Evolutionary conservation across 306 rosid species (phyloP).

Genomic region (Citrullus colocynthis): DNA sequence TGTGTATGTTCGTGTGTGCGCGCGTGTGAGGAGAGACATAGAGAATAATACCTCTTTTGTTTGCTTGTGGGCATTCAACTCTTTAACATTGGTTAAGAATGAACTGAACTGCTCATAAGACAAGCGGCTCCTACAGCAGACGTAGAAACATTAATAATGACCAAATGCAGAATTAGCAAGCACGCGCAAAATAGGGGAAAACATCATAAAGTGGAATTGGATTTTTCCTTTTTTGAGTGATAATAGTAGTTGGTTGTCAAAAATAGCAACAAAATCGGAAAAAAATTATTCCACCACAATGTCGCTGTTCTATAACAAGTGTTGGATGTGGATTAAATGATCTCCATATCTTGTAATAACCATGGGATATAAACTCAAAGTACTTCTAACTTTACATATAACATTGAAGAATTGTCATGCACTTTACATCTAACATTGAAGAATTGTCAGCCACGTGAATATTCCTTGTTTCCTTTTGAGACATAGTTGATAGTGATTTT

Average conservation of each 20-base stretch:
- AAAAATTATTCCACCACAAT: too few species aligned
- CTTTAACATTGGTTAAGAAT: slow-evolving; percentile 85
- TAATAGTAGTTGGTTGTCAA: not conserved
- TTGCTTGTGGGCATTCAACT: slow-evolving; percentile 79
- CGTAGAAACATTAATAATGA: not conserved
- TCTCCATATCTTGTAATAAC: too few species aligned
- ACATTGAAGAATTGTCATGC: too few species aligned
- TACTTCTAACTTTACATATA: too few species aligned
- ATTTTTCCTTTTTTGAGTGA: not conserved
- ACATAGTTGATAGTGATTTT: too few species aligned
- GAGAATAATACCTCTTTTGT: slow-evolving; percentile 53
- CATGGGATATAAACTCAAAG: too few species aligned
- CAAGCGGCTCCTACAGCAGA: slow-evolving; percentile 64
- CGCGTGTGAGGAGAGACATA: not conserved
- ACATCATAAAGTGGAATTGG: not conserved
- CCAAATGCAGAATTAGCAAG: not conserved
- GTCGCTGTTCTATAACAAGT: too few species aligned
- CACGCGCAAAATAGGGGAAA: not conserved
- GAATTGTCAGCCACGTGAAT: too few species aligned
- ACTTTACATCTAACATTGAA: too few species aligned
- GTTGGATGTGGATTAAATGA: too few species aligned
- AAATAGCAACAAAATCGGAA: not conserved
- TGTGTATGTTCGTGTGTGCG: not conserved
- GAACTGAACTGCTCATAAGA: slow-evolving; percentile 94
- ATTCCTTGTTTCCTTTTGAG: too few species aligned